Evolutionary conservation across 2,329 filamentous ascomycete genomes (phyloP).

Genomic region (Coniochaeta prunicola): DNA sequence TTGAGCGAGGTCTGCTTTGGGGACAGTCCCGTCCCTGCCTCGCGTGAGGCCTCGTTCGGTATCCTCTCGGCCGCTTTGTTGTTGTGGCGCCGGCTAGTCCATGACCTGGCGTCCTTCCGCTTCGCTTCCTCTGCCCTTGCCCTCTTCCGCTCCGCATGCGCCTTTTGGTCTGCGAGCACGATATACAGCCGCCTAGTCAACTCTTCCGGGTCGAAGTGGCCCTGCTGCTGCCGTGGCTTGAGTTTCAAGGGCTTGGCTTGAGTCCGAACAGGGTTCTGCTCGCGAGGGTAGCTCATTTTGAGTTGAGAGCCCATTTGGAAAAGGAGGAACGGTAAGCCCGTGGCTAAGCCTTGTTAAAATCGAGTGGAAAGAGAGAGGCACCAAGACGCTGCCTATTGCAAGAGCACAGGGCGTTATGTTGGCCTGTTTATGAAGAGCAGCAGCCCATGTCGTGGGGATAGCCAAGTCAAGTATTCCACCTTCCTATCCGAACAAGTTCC

Average conservation of each 20-base stretch:
- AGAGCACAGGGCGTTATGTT: not conserved
- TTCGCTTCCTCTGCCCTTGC: slow-evolving; percentile 7
- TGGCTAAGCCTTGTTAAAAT: not conserved
- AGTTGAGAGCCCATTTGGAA: slow-evolving; percentile 11
- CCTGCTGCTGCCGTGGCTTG: slow-evolving; percentile 11
- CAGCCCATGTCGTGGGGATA: not conserved
- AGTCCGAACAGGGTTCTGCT: slow-evolving; percentile 6
- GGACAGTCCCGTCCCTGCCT: not conserved
- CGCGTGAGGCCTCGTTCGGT: not conserved
- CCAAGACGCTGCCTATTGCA: not conserved
- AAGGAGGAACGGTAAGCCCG: not conserved
- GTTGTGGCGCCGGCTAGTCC: not conserved
- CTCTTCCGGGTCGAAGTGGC: slow-evolving; percentile 47
- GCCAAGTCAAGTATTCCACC: not conserved
- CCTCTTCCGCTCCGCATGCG: slow-evolving; percentile 26
- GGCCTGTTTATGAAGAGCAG: not conserved
- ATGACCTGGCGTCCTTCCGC: slow-evolving; percentile 1
- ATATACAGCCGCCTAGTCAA: slow-evolving; percentile 42
- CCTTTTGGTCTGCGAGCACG: slow-evolving; percentile 43
- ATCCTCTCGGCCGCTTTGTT: not conserved
- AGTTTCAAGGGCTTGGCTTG: slow-evolving; percentile 1
- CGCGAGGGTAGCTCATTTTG: slow-evolving; percentile 13
- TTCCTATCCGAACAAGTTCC: not conserved
- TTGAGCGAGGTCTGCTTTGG: not conserved
- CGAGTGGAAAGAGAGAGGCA: not conserved